Conservation (phyloP, 352 stramenopile genomes). For the Pythium chondricola region DNA sequence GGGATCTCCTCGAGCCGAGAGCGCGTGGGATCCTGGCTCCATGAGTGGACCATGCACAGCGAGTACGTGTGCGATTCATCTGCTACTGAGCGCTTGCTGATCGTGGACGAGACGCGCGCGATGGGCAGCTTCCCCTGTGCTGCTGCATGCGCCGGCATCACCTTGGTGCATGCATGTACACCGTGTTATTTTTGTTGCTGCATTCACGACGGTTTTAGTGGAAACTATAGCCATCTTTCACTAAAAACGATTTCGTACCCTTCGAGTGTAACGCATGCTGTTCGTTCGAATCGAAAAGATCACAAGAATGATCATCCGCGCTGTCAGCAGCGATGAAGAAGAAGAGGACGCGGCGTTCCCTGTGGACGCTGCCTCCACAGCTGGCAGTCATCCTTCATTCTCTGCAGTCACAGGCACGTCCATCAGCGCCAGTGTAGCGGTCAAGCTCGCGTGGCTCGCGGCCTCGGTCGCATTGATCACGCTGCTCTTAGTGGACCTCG, state of each 20-base stretch:
- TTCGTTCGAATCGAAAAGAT: no score
- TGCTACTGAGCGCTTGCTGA: neutral
- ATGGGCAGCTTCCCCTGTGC: neutral
- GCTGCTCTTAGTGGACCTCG: constrained; percentile 58
- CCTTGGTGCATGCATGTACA: no score
- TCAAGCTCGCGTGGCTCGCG: constrained; percentile 40
- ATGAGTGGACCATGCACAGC: constrained; percentile 44
- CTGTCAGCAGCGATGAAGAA: constrained; percentile 46
- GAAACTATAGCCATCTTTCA: neutral
- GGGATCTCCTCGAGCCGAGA: constrained; percentile 44
- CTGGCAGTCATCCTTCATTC: no score
- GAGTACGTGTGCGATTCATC: constrained; percentile 36
- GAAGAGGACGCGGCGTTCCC: constrained; percentile 9
- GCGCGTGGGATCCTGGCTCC: no score
- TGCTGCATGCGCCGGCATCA: no score
- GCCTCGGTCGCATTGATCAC: constrained; percentile 29
- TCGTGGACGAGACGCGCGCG: neutral
- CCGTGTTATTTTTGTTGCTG: no score
- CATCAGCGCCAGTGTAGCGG: neutral
- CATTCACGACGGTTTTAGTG: neutral
- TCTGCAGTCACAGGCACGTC: neutral
- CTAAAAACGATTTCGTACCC: no score
- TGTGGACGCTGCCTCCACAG: neutral
- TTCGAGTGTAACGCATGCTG: no score
- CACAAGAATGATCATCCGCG: constrained; percentile 70